phyloP scores from a whole-genome alignment of 441 rosid species.

The Codiaeum variegatum region DNA sequence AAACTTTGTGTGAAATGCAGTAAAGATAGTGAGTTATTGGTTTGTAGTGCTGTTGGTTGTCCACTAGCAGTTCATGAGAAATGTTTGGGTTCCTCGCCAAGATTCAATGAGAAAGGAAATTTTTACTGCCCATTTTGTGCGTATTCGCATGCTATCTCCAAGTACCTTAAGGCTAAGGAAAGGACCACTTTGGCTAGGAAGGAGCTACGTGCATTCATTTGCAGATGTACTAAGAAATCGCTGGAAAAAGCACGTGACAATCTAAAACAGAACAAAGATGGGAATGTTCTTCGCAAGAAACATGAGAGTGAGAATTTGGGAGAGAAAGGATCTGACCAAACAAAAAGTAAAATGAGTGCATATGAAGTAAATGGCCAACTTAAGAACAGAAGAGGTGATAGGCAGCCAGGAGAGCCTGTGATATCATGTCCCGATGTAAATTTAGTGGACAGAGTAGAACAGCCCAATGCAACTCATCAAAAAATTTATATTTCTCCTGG shows the following conservation, averaged over 20 bases:
- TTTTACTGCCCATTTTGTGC: slow-evolving; percentile 60
- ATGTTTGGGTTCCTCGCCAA: slow-evolving; percentile 42
- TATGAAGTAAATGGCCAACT: slow-evolving; percentile 11
- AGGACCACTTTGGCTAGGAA: slow-evolving; percentile 35
- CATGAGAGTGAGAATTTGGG: slow-evolving; percentile 20
- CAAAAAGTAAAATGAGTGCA: slow-evolving; percentile 12
- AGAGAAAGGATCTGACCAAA: slow-evolving; percentile 15
- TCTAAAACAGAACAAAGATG: slow-evolving; percentile 23
- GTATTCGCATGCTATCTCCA: slow-evolving; percentile 40
- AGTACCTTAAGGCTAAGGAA: slow-evolving; percentile 42
- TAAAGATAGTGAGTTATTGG: slow-evolving; percentile 40
- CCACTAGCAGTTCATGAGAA: slow-evolving; percentile 44
- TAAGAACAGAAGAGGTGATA: slow-evolving; percentile 18
- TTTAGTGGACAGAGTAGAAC: slow-evolving; percentile 21
- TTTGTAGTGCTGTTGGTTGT: slow-evolving; percentile 42
- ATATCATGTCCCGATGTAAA: slow-evolving; percentile 14
- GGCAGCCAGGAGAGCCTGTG: slow-evolving; percentile 23
- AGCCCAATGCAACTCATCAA: slow-evolving; percentile 7
- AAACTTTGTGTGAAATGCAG: slow-evolving; percentile 53
- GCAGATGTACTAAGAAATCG: slow-evolving; percentile 17
- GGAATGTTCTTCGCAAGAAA: slow-evolving; percentile 10
- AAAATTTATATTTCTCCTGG: slow-evolving; percentile 1
- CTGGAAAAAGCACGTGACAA: slow-evolving; percentile 12
- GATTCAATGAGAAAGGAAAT: slow-evolving; percentile 34
- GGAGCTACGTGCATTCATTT: slow-evolving; percentile 33